Evolutionary conservation across 129 eudicot genomes (phyloP).

Genomic region (Arctium lappa): DNA sequence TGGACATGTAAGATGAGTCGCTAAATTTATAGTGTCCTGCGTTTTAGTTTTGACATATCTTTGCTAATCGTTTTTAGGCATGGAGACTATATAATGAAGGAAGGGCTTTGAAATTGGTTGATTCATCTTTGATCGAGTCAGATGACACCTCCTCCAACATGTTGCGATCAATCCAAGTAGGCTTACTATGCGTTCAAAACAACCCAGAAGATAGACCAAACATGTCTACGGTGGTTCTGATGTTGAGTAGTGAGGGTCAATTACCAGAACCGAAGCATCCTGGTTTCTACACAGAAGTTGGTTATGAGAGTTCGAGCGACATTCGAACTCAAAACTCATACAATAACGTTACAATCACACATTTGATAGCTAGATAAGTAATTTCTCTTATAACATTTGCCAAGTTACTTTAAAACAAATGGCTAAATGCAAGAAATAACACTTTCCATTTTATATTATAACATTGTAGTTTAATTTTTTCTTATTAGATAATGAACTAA

Average conservation of each 20-base stretch:
- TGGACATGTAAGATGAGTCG: slow-evolving; percentile 21
- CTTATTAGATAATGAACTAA: too few species aligned
- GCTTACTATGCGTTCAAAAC: slow-evolving; percentile 29
- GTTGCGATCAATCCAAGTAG: slow-evolving; percentile 14
- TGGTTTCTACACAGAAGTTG: slow-evolving; percentile 7
- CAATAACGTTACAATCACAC: background rate
- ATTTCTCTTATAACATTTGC: background rate
- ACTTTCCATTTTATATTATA: too few species aligned
- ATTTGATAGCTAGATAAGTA: background rate
- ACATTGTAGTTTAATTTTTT: too few species aligned
- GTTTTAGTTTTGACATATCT: background rate
- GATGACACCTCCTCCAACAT: background rate
- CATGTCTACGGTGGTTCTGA: slow-evolving; percentile 18
- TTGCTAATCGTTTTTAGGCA: background rate
- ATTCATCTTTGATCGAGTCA: background rate
- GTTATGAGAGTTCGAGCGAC: background rate
- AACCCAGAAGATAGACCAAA: slow-evolving; percentile 1
- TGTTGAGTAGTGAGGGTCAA: slow-evolving; percentile 10
- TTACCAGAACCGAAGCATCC: slow-evolving; percentile 17
- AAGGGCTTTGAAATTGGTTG: slow-evolving; percentile 8
- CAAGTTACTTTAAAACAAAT: background rate
- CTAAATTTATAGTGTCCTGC: background rate
- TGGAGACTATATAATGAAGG: slow-evolving; percentile 29
- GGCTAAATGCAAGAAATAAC: background rate
- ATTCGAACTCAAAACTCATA: background rate